Percentiles rank a stretch among this genome's conserved stretches.
Evolutionary conservation across 1,284 basidiomycete species (phyloP).

Genomic region (Microbotryum lychnidis-dioicae): DNA sequence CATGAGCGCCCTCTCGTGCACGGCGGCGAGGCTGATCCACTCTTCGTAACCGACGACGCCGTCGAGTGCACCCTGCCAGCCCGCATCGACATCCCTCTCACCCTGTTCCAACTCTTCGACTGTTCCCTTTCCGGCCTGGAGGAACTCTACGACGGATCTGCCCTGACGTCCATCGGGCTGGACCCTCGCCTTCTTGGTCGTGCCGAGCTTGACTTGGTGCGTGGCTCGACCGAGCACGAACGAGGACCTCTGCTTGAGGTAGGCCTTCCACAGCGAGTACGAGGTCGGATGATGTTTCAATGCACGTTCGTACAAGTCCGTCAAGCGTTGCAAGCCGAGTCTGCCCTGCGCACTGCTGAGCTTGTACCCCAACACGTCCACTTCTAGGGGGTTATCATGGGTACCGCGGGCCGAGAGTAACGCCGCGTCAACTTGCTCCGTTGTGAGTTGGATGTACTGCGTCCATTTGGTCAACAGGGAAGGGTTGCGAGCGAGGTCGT

Average conservation of each 20-base stretch:
- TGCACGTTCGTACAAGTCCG: conserved; percentile 84
- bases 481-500: conserved; percentile 90
- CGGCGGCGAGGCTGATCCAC: conserved; percentile 81
- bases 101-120: conserved; percentile 41
- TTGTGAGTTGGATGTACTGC: conserved; percentile 69
- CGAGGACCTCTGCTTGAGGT: conserved; percentile 70
- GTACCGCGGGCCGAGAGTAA: conserved; percentile 37
- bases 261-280: conserved; percentile 93
- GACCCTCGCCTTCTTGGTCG: conserved; percentile 48
- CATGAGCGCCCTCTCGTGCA: conserved; percentile 85
- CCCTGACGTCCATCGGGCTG: conserved; percentile 9
- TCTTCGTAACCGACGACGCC: conserved; percentile 85
- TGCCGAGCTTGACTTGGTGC: conserved; percentile 42
- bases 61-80: conserved; percentile 77
- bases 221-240: conserved; percentile 70
- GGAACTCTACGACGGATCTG: conserved; percentile 29
- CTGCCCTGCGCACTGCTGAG: conserved; percentile 30
- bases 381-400: conserved; percentile 46
- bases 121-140: conserved; percentile 53
- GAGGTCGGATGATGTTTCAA: conserved; percentile 77
- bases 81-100: conserved; percentile 45
- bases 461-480: conserved; percentile 87
- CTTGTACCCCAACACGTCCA: conserved; percentile 37
- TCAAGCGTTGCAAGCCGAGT: conserved; percentile 33
- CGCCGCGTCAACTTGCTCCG: conserved; percentile 51